Evolutionary conservation across 371 early-diverging fungal species (phyloP).

Genomic region (Smittium culicis): DNA sequence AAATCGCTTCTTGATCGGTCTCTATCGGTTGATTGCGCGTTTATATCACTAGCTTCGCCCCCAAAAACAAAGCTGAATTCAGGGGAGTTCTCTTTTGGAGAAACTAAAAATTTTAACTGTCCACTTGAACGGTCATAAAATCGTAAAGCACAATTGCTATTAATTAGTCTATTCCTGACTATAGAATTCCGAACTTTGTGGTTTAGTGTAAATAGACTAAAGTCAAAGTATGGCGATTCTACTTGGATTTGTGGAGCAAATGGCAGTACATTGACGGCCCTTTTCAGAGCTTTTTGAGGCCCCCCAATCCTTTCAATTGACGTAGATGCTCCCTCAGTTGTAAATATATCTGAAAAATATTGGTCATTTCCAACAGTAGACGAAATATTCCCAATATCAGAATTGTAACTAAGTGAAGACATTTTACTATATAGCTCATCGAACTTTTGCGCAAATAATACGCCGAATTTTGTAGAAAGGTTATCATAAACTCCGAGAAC

Average conservation of each 20-base stretch:
- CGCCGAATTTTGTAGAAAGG: constrained; percentile 8
- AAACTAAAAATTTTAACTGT: constrained; percentile 22
- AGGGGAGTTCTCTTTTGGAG: constrained; percentile 10
- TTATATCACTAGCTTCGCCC: not conserved
- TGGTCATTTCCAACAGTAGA: constrained; percentile 6
- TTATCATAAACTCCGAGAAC: constrained; percentile 26
- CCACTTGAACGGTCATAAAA: constrained; percentile 27
- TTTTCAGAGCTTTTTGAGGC: constrained; percentile 24
- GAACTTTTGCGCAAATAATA: constrained; percentile 17
- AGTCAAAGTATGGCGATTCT: constrained; percentile 27
- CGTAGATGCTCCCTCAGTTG: not conserved
- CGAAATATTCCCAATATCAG: not conserved
- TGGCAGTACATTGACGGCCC: constrained; percentile 22
- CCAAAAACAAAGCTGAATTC: not conserved
- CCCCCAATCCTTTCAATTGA: not conserved
- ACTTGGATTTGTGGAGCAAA: constrained; percentile 27
- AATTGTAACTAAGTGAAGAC: constrained; percentile 9
- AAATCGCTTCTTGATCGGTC: not conserved
- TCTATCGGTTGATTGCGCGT: not conserved
- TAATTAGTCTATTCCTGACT: constrained; percentile 21
- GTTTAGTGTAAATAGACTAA: constrained; percentile 21
- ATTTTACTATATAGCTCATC: constrained; percentile 26
- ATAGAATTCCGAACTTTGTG: constrained; percentile 22
- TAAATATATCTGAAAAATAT: not conserved
- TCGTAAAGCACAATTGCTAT: constrained; percentile 19